Evolutionary conservation across 305 asterid species (phyloP), one percentile per base, ranked within the genome.

Genomic region (Fraxinus dipetala): DNA sequence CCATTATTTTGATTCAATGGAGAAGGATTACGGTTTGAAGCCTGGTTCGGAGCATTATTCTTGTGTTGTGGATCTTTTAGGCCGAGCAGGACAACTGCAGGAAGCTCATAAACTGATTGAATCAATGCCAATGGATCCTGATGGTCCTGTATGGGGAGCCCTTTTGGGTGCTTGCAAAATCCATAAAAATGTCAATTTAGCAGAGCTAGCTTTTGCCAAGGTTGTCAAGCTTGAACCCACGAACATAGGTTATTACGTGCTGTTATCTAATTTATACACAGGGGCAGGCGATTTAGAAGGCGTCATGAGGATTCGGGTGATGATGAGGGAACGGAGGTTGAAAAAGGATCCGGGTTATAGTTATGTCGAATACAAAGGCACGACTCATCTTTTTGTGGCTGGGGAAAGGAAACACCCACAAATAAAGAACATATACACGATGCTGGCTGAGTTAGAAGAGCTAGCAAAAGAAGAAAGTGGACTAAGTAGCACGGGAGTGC

Each of bases 121-220:
- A 40, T 80, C 87, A 0, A 94, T 95, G 97, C 90, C 91, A 11
- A 76, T 85, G 76, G 81, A 87, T 79, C 96, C 98, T 0, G 97
- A 95, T 87, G 98, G 97, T 16, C 92, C 98, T 26, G 93, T 94
- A 5, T 95, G 99, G 99, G 99, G 98, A 14, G 98, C 98, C 84
- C 94, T 95, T 73, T 76, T 95, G 80, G 96, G 97, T 80, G 97
- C 94, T 43, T 95, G 98, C 90, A 95, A 93, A 89, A 94, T 95
- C 75, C 97, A 94, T 83, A 95, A 91, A 76, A 89, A 95, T 70
- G 89, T 92, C 24, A 83, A 90, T 61, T 75, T 95, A 63, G 98
- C 94, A 9, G 95, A 93, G 89, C 26, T 92, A 31, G 98, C 99
- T n/a, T 95, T 95, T 79, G 63, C 84, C 67, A 88, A 89, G 85